Base-by-base conservation (phyloP, 768 basidiomycete genomes). In the Hygrocybe coccinea region DNA sequence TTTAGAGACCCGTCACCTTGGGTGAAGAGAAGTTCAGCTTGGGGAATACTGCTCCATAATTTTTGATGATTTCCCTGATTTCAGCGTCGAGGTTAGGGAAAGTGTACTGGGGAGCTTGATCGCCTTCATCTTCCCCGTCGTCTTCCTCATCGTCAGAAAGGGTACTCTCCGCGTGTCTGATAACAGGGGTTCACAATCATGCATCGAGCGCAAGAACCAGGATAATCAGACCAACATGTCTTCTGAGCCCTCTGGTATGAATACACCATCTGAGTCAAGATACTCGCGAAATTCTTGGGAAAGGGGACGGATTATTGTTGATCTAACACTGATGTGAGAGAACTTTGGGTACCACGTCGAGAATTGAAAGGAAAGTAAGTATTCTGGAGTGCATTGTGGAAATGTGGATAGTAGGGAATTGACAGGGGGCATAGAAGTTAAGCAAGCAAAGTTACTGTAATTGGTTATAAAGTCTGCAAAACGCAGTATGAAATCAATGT, bases 11-110 rank as follows among this genome's bases (percentile, higher is more conserved):
- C 63, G 56, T 19, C 56, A 89, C 94, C 74, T 86, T 88, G 12
- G 95, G 95, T n/a, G 91, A 86, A 5, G 93, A 91, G 73, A 95
- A 97, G 65, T 97, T 97, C 54, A 98, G 83, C 71, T 98, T 98
- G 0, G 95, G 94, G 67, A 98, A 98, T 25, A 95, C 86, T 5
- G 86, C 87, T 2, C 83, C 88, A 67, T 89, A 94, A 54, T 79
- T 70, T 44, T 72, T 62, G n/a, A 97, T 75, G 34, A 77, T 79
- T 12, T 73, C 67, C 48, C 89, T 73, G 58, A 97, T 95, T 55
- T 74, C 74, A 12, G 73, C 71, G 62, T 94, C 91, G n/a, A 97
- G 73, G 45, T 85, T 85, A 0, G 94, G 92, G 65, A 98, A 95
- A 2, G 86, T 74, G 63, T 82, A 91, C 1, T 54, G 60, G 3